Base-by-base conservation (phyloP, 2,329 filamentous ascomycete species). In the Drechslerella coelobrocha region DNA sequence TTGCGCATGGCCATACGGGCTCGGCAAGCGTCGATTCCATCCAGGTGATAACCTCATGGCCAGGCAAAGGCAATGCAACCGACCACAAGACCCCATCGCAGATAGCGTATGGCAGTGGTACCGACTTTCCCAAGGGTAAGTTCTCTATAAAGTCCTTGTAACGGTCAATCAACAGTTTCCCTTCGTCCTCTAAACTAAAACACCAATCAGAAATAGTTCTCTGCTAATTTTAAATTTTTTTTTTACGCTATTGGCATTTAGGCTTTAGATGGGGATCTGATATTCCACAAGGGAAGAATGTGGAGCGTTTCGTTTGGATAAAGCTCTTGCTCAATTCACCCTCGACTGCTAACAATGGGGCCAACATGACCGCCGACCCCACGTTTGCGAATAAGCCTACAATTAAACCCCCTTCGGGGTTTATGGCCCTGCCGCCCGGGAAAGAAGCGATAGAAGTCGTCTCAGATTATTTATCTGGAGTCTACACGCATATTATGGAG, bases 401-500 rank as follows among this genome's bases (percentile, higher is more conserved):
- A 4, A 23, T 72, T 26, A 65, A 60, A 52, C 68, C 68, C 1
- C 60, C 68, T 51, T 60, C 68, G 6, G 68, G 68, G 2, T 72
- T 60, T 24, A 72, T 72, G 68, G 39, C 66, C 14, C 66, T 76
- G 8, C 75, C 75, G 0, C 72, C 43, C 8, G 74, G 75, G 14
- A 76, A 75, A 45, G 69, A 56, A 23, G 73, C 75, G 1, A 72
- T 76, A 29, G 74, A 75, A 54, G 73, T 81, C 21, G 81, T 81
- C 37, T 81, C 81, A 8, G 82, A 83, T 72, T 86, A 81, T 73
- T 79, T 84, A 10, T 80, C 78, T 7, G 82, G 80, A 26, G 78
- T 84, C 4, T 80, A 82, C n/a, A 76, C 78, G 2, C 81, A 86
- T 71, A 81, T 84, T 2, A 78, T 82, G 68, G 78, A 79, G 50